Base-by-base conservation (phyloP, 192 early-diverging fungal genomes). In the Jimgerdemannia lactiflua region DNA sequence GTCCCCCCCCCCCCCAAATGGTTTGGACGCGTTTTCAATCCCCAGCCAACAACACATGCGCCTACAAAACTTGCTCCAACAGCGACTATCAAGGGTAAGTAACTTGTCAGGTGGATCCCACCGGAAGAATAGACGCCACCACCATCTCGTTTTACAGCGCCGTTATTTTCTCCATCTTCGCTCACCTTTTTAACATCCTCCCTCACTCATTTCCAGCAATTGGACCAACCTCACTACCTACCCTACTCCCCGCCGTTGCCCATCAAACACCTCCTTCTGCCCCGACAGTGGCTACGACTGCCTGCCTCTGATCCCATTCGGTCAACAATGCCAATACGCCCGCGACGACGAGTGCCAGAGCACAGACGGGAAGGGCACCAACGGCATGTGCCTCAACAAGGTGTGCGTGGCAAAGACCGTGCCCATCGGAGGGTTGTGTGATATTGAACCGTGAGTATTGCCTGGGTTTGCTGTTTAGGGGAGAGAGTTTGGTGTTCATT, bases 281-380 rank as follows among this genome's bases (percentile, higher is more conserved):
- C 81, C 81, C 65, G 81, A 83, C 64, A 83, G 75, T 49, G 72
- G 72, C 39, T 75, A 72, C 11, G 39, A 79, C 68, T 83, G 81
- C 67, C 64, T 41, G 63, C 78, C 78, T 19, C 11, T 72, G 44
- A 66, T 79, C 29, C 17, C 71, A 20, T 54, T 69, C 3, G 75
- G 75, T 4, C 49, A 65, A 3, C 39, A 18, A 4, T 83, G 81
- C 67, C 78, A 79, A 74, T 70, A 79, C 65, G 81, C 49, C 42
- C 71, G 81, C 42, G 81, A 83, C 40, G 81, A 83, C 65, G 77
- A 79, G 59, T 83, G 81, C 54, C 42, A 43, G 4, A 78, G 78
- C n/a, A 14, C 65, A 20, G 67, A 68, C 19, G 67, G 67, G 9
- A 68, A 68, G 67, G 67, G 67, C 40, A 7, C 18, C 4, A 68